Evolutionary conservation across 2,329 filamentous ascomycete genomes (phyloP).

Genomic region (Fusarium incarnatum): DNA sequence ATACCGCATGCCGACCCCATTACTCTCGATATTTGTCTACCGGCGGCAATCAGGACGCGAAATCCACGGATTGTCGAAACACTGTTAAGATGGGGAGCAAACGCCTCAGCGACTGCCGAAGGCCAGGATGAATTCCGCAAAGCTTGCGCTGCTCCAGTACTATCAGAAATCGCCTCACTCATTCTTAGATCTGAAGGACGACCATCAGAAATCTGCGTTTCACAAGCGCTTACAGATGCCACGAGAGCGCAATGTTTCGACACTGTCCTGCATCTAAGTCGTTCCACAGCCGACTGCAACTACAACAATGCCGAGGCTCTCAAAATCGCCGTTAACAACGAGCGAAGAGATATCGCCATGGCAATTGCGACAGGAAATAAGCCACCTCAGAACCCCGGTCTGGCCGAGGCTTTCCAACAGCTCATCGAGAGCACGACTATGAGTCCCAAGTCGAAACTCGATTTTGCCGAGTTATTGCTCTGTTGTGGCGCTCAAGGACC

Average conservation of each 20-base stretch:
- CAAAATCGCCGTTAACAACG: conserved; percentile 60
- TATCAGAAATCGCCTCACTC: conserved; percentile 60
- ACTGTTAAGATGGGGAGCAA: conserved; percentile 64
- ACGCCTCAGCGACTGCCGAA: conserved; percentile 59
- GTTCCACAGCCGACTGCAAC: conserved; percentile 65
- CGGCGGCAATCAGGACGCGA: conserved; percentile 59
- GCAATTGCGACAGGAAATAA: conserved; percentile 65
- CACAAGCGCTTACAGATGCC: conserved; percentile 65
- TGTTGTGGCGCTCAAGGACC: conserved; percentile 69
- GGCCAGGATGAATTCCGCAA: conserved; percentile 66
- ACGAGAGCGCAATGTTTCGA: conserved; percentile 61
- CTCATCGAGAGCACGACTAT: conserved; percentile 61
- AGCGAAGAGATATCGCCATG: conserved; percentile 65
- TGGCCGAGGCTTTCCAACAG: conserved; percentile 64
- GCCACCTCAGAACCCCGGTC: conserved; percentile 60
- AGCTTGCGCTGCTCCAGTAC: conserved; percentile 59
- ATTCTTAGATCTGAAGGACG: conserved; percentile 63
- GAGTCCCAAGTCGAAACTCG: conserved; percentile 61
- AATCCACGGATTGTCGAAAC: conserved; percentile 59
- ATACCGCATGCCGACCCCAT: conserved; percentile 64
- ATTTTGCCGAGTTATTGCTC: conserved; percentile 66
- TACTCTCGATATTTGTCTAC: conserved; percentile 63
- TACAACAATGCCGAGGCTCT: conserved; percentile 65
- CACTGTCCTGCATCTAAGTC: conserved; percentile 63
- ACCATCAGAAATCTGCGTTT: conserved; percentile 57